A percentile compares a stretch with the other conserved stretches of the same genome.
Conservation (phyloP, 352 stramenopile species). For the Phytopythium aichiense region DNA sequence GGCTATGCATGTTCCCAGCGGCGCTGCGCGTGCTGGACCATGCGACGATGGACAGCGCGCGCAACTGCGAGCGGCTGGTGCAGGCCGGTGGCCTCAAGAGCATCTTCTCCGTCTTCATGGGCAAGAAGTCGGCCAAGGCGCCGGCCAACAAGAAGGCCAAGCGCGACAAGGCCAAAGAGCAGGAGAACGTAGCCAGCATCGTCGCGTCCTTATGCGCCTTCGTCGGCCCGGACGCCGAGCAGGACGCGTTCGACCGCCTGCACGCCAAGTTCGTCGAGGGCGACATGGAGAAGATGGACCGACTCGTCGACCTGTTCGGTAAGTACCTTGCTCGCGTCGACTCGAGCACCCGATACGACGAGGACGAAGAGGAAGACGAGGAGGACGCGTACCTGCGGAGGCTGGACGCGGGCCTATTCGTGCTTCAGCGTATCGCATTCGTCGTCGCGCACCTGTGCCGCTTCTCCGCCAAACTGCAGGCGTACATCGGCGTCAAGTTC, state of each 20-base stretch:
- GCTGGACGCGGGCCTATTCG: slow-evolving; percentile 74
- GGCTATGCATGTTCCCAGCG: slow-evolving; percentile 55
- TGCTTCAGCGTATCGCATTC: slow-evolving; percentile 65
- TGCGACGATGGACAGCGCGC: slow-evolving; percentile 46
- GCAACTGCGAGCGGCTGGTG: slow-evolving; percentile 70
- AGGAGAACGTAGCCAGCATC: slow-evolving; percentile 65
- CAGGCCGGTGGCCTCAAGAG: slow-evolving; percentile 57
- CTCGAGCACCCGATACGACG: slow-evolving; percentile 17
- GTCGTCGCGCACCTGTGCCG: slow-evolving; percentile 57
- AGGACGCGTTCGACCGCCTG: slow-evolving; percentile 59
- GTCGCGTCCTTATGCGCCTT: slow-evolving; percentile 62
- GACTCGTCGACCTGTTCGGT: slow-evolving; percentile 69
- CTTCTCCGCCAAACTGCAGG: slow-evolving; percentile 58
- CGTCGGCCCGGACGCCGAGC: slow-evolving; percentile 35
- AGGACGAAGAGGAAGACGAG: slow-evolving; percentile 28
- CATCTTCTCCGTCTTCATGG: slow-evolving; percentile 76
- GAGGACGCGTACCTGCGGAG: slow-evolving; percentile 57
- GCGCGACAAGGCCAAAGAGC: slow-evolving; percentile 42
- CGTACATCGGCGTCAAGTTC: slow-evolving; percentile 75
- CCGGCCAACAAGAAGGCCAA: slow-evolving; percentile 19
- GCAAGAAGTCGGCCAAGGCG: slow-evolving; percentile 36
- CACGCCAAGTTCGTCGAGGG: slow-evolving; percentile 83
- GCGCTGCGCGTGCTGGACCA: slow-evolving; percentile 57
- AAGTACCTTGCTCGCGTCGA: slow-evolving; percentile 67
- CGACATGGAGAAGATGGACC: slow-evolving; percentile 80